A percentile compares a stretch with the other conserved stretches of the same genome.
Evolutionary conservation across 2,329 filamentous ascomycete species (phyloP).

Genomic region (Fusarium anthophilum): DNA sequence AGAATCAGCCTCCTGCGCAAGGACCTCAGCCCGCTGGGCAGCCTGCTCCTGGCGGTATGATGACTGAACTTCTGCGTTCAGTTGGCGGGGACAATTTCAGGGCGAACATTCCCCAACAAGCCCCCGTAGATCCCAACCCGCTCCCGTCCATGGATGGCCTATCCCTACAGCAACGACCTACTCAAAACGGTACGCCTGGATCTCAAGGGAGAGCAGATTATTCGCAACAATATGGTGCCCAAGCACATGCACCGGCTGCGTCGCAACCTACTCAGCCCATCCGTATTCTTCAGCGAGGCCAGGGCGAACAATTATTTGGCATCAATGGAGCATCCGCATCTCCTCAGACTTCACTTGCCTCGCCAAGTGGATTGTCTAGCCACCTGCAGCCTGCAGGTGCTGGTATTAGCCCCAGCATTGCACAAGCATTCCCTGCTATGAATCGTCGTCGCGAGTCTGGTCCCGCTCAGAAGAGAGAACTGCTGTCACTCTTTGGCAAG

Average conservation of each 20-base stretch:
- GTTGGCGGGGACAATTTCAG: slow-evolving; percentile 12
- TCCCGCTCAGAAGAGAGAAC: slow-evolving; percentile 46
- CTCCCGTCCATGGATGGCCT: slow-evolving; percentile 34
- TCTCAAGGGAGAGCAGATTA: slow-evolving; percentile 30
- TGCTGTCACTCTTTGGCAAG: slow-evolving; percentile 73
- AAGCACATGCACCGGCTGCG: slow-evolving; percentile 1
- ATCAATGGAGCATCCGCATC: slow-evolving; percentile 20
- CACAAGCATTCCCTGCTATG: slow-evolving; percentile 30
- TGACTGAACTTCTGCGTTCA: slow-evolving; percentile 35
- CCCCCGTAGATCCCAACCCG: slow-evolving; percentile 23
- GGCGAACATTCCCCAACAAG: slow-evolving; percentile 23
- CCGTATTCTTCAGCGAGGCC: slow-evolving; percentile 51
- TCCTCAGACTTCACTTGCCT: slow-evolving; percentile 38
- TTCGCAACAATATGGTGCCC: slow-evolving; percentile 24
- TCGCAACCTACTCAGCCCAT: slow-evolving; percentile 38
- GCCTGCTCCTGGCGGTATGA: slow-evolving; percentile 26
- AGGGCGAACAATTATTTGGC: slow-evolving; percentile 39
- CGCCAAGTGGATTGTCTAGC: slow-evolving; percentile 28
- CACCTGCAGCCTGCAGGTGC: slow-evolving; percentile 28
- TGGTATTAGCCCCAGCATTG: slow-evolving; percentile 30
- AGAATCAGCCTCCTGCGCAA: slow-evolving; percentile 13
- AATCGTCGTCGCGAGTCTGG: slow-evolving; percentile 41
- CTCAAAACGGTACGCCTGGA: slow-evolving; percentile 20
- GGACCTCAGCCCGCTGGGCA: slow-evolving; percentile 9
- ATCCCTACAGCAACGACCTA: slow-evolving; percentile 27